A percentile compares a stretch with the other conserved stretches of the same genome.
Evolutionary conservation across 2,329 filamentous ascomycete species (phyloP).

Genomic region (Cercospora citrullina): DNA sequence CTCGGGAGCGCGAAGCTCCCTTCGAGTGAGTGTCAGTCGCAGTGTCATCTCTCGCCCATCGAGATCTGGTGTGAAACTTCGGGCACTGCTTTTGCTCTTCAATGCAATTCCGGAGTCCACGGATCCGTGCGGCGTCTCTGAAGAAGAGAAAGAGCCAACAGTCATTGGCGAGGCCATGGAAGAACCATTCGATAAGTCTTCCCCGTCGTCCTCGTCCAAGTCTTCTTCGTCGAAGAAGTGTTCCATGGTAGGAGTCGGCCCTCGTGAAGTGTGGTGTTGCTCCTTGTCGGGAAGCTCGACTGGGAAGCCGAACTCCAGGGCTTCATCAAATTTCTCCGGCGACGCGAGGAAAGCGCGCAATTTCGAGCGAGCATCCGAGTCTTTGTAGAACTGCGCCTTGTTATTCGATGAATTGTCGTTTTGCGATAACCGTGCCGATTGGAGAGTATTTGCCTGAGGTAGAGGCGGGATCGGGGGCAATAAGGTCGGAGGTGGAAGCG

Average conservation of each 20-base stretch:
- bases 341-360: constrained; percentile 83
- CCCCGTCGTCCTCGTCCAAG: neutral
- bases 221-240: neutral
- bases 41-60: constrained; percentile 80
- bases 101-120: constrained; percentile 41
- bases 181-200: neutral
- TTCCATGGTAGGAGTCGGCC: neutral
- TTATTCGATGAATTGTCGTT: constrained; percentile 1
- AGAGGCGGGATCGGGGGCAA: constrained; percentile 30
- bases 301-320: constrained; percentile 89
- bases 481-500: constrained; percentile 35
- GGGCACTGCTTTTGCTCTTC: constrained; percentile 16
- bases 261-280: neutral
- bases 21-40: constrained; percentile 89
- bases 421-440: constrained; percentile 9
- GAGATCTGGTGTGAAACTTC: constrained; percentile 23
- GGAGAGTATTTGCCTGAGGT: constrained; percentile 19
- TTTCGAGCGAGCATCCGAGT: constrained; percentile 84
- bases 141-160: neutral
- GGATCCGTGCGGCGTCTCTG: constrained; percentile 33
- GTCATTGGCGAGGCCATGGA: neutral
- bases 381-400: constrained; percentile 70
- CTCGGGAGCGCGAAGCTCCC: constrained; percentile 77
- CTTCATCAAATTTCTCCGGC: constrained; percentile 93
- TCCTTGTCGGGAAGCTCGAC: constrained; percentile 10